phyloP scores from a whole-genome alignment of 495 filamentous ascomycete species.

The Penicillium malachiteum region DNA sequence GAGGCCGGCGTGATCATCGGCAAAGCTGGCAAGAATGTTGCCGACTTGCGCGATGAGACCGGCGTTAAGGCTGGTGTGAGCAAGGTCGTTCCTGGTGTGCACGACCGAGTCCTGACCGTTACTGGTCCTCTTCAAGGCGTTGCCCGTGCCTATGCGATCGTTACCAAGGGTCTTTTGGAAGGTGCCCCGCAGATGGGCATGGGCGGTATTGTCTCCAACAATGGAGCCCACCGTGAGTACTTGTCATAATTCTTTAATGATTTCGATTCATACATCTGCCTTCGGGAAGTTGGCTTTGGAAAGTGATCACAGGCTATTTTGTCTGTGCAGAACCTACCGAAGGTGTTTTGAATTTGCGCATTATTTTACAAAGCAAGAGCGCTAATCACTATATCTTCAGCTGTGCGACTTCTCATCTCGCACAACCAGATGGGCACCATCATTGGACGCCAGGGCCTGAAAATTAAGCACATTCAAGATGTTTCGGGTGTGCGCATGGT shows the following conservation, averaged over 20 bases:
- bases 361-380: neutral
- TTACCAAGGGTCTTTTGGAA: slow-evolving; percentile 86
- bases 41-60: slow-evolving; percentile 93
- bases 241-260: neutral
- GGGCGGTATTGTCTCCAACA: slow-evolving; percentile 79
- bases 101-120: slow-evolving; percentile 94
- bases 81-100: slow-evolving; percentile 96
- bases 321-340: neutral
- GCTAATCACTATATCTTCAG: slow-evolving; percentile 41
- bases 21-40: slow-evolving; percentile 97
- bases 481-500: slow-evolving; percentile 97
- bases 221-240: slow-evolving; percentile 89
- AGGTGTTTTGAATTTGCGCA: too few species aligned
- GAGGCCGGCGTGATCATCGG: slow-evolving; percentile 98
- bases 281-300: too few species aligned
- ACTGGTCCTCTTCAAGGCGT: slow-evolving; percentile 83
- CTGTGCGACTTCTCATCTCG: slow-evolving; percentile 94
- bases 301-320: neutral
- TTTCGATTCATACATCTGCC: too few species aligned
- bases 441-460: slow-evolving; percentile 91
- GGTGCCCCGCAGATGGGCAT: slow-evolving; percentile 93
- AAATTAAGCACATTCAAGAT: slow-evolving; percentile 99
- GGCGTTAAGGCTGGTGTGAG: slow-evolving; percentile 96
- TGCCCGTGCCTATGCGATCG: slow-evolving; percentile 87
- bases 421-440: slow-evolving; percentile 99